A percentile compares a stretch with the other conserved stretches of the same genome.
Conservation (phyloP, 495 filamentous ascomycete species). For the Penicillium diatomitis region DNA sequence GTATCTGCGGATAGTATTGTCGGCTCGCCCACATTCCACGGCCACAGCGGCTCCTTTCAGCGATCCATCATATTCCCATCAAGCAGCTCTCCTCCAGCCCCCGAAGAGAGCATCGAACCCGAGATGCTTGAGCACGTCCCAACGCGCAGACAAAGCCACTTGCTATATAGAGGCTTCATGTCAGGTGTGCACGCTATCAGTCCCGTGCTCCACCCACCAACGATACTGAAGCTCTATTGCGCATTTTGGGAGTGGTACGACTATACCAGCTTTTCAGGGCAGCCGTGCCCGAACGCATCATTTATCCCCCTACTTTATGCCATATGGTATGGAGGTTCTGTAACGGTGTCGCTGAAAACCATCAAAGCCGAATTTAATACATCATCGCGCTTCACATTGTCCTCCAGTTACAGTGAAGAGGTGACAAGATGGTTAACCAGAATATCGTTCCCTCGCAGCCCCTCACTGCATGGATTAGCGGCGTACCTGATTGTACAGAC, state of each 20-base stretch:
- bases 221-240: constrained; percentile 33
- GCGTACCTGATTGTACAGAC: constrained; percentile 40
- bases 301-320: constrained; percentile 40
- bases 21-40: constrained; percentile 1
- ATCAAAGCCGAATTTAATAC: constrained; percentile 37
- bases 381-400: constrained; percentile 26
- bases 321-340: constrained; percentile 41
- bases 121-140: constrained; percentile 39
- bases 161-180: constrained; percentile 40
- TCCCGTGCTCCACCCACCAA: constrained; percentile 36
- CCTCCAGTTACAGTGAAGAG: constrained; percentile 32
- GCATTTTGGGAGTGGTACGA: constrained; percentile 44
- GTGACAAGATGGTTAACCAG: constrained; percentile 35
- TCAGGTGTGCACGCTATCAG: constrained; percentile 39
- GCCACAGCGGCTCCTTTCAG: constrained; percentile 23
- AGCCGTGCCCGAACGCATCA: constrained; percentile 31
- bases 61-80: constrained; percentile 32
- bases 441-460: constrained; percentile 38
- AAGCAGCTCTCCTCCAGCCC: constrained; percentile 26
- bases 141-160: constrained; percentile 37
- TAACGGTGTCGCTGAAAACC: constrained; percentile 34
- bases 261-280: constrained; percentile 34
- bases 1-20: constrained; percentile 11
- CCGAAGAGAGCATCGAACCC: constrained; percentile 29
- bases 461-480: constrained; percentile 34